Evolutionary conservation across 2,329 filamentous ascomycete genomes (phyloP), one percentile per base, ranked within the genome.

Genomic region (Ophiostoma ulmi): DNA sequence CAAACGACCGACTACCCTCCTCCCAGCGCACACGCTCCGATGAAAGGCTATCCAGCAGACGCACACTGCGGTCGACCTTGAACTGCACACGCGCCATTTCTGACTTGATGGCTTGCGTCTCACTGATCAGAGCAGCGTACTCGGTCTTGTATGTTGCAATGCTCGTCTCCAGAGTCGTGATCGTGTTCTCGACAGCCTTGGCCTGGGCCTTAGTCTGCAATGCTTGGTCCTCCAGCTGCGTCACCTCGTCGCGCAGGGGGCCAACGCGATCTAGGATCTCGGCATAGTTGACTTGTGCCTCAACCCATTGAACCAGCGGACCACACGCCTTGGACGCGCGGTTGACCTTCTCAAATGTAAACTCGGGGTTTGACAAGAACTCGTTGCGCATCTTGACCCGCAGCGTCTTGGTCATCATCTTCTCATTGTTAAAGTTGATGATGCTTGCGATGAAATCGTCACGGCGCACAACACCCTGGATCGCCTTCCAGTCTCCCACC

Each of bases 371-470:
- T 17, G 92, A 93, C 73, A 99, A 82, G 80, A 92, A 99, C 61
- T 97, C 93, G 72, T 90, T 92, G 76, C 91, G 90, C 94, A 99
- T 98, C 84, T 93, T 96, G 75, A 88, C 84, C 68, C 95, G 87
- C 75, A 95, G 85, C 36, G 83, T 81, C 76, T 88, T 90, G 20
- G 94, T 99, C 94, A 99, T 98, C 80, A 95, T 91, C 78, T 85
- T 90, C 80, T 95, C 94, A 77, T 97, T 99, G 83, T 97, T 92
- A 78, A 97, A 99, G 79, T 93, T 93, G 79, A 98, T 91, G 77
- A 99, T 99, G 81, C 92, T 97, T 67, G 93, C 92, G 80, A 99
- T 98, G 81, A 99, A 99, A 78, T 98, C 94, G 77, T 98, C 95
- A 71, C 89, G 88, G 76, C 94, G 92, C 72, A 99, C 89, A 73